Percentiles rank a stretch among this genome's conserved stretches.
Evolutionary conservation across 176 grass and related monocot species (phyloP).

Genomic region (Aechmea fasciata): DNA sequence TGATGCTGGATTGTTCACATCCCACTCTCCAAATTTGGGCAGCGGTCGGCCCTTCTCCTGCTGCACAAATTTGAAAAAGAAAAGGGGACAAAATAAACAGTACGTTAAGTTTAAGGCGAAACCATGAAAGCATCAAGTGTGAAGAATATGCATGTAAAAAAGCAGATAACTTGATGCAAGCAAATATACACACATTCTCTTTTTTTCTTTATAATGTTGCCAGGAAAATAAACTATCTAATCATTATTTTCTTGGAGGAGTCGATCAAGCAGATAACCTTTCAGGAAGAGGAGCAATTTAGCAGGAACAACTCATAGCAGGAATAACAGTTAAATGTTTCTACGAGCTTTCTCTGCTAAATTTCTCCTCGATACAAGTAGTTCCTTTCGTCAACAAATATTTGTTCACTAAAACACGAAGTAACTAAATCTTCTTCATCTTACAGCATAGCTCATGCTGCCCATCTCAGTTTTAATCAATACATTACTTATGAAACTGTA

Average conservation of each 20-base stretch:
- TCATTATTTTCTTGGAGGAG: neutral
- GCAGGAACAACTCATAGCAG: too few relatives aligned
- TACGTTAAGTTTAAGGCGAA: neutral
- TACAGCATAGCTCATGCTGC: neutral
- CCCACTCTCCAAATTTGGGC: slow-evolving; percentile 53
- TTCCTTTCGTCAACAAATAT: too few relatives aligned
- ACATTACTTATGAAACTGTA: too few relatives aligned
- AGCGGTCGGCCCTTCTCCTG: slow-evolving; percentile 30
- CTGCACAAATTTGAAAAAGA: neutral
- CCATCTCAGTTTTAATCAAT: neutral
- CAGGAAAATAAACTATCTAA: neutral
- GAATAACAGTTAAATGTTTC: neutral
- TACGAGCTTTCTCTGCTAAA: too few relatives aligned
- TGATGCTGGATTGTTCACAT: slow-evolving; percentile 46
- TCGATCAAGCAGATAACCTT: neutral
- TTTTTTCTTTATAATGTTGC: neutral
- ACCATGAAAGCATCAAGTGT: neutral
- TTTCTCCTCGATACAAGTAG: too few relatives aligned
- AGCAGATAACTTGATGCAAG: slow-evolving; percentile 1
- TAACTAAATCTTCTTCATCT: neutral
- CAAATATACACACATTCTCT: neutral
- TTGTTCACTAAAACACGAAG: too few relatives aligned
- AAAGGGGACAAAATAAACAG: neutral
- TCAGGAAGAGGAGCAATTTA: too few relatives aligned
- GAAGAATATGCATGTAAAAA: neutral